These are phyloP conservation scores for Diaporthe batatas DNA, from an alignment of 2,329 filamentous ascomycete species.

Conservation along the genomic window DNA sequence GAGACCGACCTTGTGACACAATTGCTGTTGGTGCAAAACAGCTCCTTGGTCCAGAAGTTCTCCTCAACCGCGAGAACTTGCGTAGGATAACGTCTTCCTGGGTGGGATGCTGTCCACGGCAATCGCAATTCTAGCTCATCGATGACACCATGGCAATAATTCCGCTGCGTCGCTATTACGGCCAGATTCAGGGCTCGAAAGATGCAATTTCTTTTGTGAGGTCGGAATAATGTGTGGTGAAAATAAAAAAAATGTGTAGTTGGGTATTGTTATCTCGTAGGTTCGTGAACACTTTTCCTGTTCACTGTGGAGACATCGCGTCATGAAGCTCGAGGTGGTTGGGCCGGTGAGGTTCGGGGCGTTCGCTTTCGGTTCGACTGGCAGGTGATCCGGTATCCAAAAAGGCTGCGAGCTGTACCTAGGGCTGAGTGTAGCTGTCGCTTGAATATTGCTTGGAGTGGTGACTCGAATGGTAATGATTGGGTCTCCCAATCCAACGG, in stretches of 20 bases:
- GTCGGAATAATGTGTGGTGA: background rate
- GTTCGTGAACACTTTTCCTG: background rate
- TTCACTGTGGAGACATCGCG: background rate
- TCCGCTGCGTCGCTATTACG: background rate
- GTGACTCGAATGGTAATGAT: background rate
- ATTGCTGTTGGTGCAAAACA: background rate
- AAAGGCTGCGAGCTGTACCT: background rate
- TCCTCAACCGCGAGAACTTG: background rate
- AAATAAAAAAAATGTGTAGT: background rate
- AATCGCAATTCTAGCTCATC: background rate
- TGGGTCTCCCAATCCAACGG: background rate
- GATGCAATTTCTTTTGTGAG: background rate
- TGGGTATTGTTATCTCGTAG: background rate
- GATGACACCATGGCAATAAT: conserved; percentile 1
- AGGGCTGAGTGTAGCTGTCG: background rate
- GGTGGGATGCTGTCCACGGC: background rate
- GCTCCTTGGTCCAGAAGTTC: background rate
- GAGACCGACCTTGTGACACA: background rate
- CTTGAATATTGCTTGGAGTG: background rate
- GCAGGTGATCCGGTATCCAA: conserved; percentile 10
- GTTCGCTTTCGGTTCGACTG: background rate
- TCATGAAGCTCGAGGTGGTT: background rate
- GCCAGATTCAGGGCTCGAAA: background rate
- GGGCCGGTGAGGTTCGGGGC: background rate
- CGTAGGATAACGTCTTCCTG: background rate